Percentiles rank a stretch among this genome's conserved stretches.
Evolutionary conservation across 2,329 filamentous ascomycete species (phyloP).

Genomic region (Fusarium chuoi): DNA sequence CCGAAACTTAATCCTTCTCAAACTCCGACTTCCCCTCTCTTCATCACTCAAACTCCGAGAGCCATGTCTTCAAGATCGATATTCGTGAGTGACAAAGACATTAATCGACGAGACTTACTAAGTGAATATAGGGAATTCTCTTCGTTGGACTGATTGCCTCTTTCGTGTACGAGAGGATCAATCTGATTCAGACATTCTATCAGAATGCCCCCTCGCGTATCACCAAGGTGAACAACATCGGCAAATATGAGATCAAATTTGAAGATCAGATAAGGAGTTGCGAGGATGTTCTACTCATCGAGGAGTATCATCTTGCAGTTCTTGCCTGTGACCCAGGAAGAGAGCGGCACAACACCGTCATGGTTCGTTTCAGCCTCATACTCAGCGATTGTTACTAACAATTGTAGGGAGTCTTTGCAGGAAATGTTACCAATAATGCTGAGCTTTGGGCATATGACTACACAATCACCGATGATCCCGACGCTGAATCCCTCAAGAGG

Average conservation of each 20-base stretch:
- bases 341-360: constrained; percentile 55
- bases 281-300: constrained; percentile 52
- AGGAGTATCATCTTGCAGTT: constrained; percentile 50
- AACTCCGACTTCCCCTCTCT: neutral
- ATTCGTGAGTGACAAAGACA: neutral
- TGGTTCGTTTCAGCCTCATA: constrained; percentile 43
- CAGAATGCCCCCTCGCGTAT: constrained; percentile 48
- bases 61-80: constrained; percentile 14
- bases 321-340: constrained; percentile 53
- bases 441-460: constrained; percentile 54
- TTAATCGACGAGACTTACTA: neutral
- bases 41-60: neutral
- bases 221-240: constrained; percentile 42
- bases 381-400: neutral
- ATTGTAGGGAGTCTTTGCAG: constrained; percentile 41
- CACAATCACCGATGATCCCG: constrained; percentile 15
- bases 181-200: constrained; percentile 37
- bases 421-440: constrained; percentile 36
- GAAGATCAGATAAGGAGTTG: constrained; percentile 52
- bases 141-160: constrained; percentile 12
- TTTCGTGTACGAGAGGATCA: constrained; percentile 27
- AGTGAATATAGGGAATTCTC: constrained; percentile 2
- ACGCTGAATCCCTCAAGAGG: constrained; percentile 31
- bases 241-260: constrained; percentile 48
- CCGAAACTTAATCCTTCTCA: neutral